phyloP scores from a whole-genome alignment of 208 protist genomes.

The Porcisia deanei region DNA sequence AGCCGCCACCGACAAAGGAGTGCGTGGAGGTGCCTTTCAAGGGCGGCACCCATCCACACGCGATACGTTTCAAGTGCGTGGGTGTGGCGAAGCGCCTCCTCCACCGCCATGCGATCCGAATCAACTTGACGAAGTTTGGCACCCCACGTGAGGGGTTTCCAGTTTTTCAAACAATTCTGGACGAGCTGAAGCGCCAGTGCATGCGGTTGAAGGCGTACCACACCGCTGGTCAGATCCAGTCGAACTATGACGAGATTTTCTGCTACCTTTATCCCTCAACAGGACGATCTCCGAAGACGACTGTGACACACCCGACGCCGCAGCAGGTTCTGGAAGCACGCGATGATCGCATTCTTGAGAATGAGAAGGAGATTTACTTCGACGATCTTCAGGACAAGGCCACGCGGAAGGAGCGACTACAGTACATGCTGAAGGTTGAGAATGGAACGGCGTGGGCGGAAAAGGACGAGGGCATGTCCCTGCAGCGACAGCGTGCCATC shows the following conservation, averaged over 20 bases:
- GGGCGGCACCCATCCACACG: slow-evolving; percentile 84
- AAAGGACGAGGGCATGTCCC: slow-evolving; percentile 85
- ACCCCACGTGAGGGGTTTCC: slow-evolving; percentile 84
- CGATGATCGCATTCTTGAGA: slow-evolving; percentile 68
- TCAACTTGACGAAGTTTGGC: slow-evolving; percentile 88
- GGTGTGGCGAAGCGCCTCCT: slow-evolving; percentile 83
- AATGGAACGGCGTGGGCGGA: slow-evolving; percentile 85
- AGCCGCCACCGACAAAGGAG: slow-evolving; percentile 63
- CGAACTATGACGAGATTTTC: slow-evolving; percentile 83
- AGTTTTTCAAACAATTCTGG: slow-evolving; percentile 76
- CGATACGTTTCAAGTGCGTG: slow-evolving; percentile 84
- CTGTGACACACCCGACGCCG: slow-evolving; percentile 70
- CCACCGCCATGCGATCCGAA: slow-evolving; percentile 66
- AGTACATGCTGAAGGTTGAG: slow-evolving; percentile 68
- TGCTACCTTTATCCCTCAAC: slow-evolving; percentile 89
- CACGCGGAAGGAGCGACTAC: slow-evolving; percentile 53
- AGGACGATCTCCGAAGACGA: slow-evolving; percentile 74
- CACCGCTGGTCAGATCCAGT: slow-evolving; percentile 64
- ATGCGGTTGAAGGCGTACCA: slow-evolving; percentile 77
- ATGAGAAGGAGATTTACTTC: slow-evolving; percentile 84
- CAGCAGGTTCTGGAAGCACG: slow-evolving; percentile 52
- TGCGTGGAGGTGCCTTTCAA: slow-evolving; percentile 86
- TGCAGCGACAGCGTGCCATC: slow-evolving; percentile 83
- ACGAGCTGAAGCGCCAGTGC: slow-evolving; percentile 71
- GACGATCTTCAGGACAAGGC: slow-evolving; percentile 71